Conservation (phyloP, 345 rosid species). For the Garcia nutans region DNA sequence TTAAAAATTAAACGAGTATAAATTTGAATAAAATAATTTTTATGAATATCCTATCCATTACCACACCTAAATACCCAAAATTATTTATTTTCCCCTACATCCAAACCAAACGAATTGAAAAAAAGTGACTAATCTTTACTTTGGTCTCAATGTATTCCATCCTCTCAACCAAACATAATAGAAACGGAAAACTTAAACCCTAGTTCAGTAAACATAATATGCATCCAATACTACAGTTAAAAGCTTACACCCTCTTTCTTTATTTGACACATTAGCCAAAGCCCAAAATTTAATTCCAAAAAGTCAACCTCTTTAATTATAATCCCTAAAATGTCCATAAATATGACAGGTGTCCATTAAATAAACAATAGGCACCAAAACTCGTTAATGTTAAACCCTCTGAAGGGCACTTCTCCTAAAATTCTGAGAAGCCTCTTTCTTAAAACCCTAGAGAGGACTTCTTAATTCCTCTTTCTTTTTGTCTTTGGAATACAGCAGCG, state of each 20-base stretch:
- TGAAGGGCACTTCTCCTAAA: background rate
- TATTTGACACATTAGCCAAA: background rate
- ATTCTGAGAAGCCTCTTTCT: background rate
- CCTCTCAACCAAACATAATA: too few species aligned
- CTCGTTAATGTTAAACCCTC: background rate
- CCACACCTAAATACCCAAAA: too few species aligned
- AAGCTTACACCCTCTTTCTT: background rate
- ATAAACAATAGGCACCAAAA: background rate
- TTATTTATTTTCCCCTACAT: too few species aligned
- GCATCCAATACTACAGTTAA: background rate
- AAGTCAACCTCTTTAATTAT: accelerated
- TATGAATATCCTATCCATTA: too few species aligned
- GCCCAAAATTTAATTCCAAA: background rate
- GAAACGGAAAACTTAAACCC: background rate
- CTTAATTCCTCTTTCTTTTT: background rate
- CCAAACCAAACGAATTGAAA: too few species aligned
- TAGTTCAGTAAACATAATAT: background rate
- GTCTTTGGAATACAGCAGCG: background rate
- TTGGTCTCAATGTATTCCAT: too few species aligned
- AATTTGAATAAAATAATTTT: too few species aligned
- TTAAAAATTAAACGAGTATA: too few species aligned
- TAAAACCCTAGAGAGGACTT: constrained; percentile 1
- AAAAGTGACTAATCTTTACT: too few species aligned
- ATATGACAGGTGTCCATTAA: background rate
- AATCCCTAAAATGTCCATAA: background rate